Base-by-base conservation (phyloP, 495 filamentous ascomycete species). In the Lindgomyces ingoldianus region DNA sequence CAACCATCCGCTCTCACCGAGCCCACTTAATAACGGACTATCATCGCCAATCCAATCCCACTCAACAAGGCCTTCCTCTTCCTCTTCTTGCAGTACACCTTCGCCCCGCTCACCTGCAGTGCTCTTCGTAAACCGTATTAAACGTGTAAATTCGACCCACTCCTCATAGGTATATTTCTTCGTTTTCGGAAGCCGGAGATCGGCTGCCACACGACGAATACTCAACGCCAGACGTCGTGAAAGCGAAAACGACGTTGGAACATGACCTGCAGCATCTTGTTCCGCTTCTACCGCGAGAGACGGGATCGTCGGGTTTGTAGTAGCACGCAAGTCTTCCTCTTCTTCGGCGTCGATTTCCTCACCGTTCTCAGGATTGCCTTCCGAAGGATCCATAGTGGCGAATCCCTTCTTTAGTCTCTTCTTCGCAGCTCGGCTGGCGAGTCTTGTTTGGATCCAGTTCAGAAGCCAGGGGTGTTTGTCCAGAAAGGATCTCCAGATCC, bases 1-100 rank as follows among this genome's bases (percentile, higher is more conserved):
- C 39, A 87, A 75, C 80, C 84, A 88, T 69, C 87, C 82, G 1
- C 81, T 75, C 68, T 88, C 85, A 4, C 75, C 80, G 69, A 79
- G 68, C 27, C 78, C 77, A 2, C 81, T 78, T 66, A 88, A 54
- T 80, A 88, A 79, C 16, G 85, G 85, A 65, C 81, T 84, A 57
- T 81, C 80, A 64, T 84, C 80, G 3, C 85, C 85, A 46, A 88
- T 87, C 85, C 85, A 88, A 66, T 88, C 85, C 85, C 85, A 87
- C 29, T 85, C 82, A 16, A 87, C 70, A 1, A 86, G 60, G 0
- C 83, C 84, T 41, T 80, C 79, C 39, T 84, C 81, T 58, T 83
- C 82, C 62, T 85, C 82, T 22, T 67, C 51, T 57, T 45, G n/a
- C 12, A 22, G n/a, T 4, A 42, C 53, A 4, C 45, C 45, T 44